Percentiles rank a stretch among this genome's conserved stretches.
phyloP scores from a whole-genome alignment of 2,329 filamentous ascomycete species.

The Neonectria faginata region DNA sequence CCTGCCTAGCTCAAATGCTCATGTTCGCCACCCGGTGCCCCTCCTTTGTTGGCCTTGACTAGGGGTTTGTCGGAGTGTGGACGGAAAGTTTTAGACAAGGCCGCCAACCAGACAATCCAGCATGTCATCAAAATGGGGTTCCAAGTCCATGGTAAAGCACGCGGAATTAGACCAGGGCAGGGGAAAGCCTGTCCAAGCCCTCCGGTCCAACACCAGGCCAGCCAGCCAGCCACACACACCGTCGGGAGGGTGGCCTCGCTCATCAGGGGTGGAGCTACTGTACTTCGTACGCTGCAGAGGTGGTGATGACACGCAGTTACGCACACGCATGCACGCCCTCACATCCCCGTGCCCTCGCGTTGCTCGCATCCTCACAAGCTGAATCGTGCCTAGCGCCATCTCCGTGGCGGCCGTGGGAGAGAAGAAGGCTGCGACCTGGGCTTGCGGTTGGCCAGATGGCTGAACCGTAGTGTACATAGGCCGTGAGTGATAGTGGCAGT shows the following conservation, averaged over 20 bases:
- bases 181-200: slow-evolving; percentile 9
- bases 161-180: slow-evolving; percentile 9
- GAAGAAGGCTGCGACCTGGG: slow-evolving; percentile 16
- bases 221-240: slow-evolving; percentile 30
- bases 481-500: background rate
- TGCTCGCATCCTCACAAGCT: background rate
- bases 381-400: slow-evolving; percentile 19
- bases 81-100: slow-evolving; percentile 15
- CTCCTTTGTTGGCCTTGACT: slow-evolving; percentile 27
- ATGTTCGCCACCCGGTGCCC: slow-evolving; percentile 31
- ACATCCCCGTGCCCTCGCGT: slow-evolving; percentile 5
- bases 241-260: slow-evolving; percentile 35
- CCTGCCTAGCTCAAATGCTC: slow-evolving; percentile 31
- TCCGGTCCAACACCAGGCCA: slow-evolving; percentile 27
- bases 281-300: background rate
- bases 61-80: slow-evolving; percentile 15
- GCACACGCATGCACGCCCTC: slow-evolving; percentile 25
- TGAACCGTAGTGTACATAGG: background rate
- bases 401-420: slow-evolving; percentile 10
- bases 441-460: slow-evolving; percentile 4
- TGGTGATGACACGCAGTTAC: slow-evolving; percentile 43
- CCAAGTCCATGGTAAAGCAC: slow-evolving; percentile 7
- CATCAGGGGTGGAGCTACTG: slow-evolving; percentile 30
- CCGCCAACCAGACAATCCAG: background rate
- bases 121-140: slow-evolving; percentile 19